phyloP scores from a whole-genome alignment of 2,329 filamentous ascomycete genomes.

The Penicillium decumbens region DNA sequence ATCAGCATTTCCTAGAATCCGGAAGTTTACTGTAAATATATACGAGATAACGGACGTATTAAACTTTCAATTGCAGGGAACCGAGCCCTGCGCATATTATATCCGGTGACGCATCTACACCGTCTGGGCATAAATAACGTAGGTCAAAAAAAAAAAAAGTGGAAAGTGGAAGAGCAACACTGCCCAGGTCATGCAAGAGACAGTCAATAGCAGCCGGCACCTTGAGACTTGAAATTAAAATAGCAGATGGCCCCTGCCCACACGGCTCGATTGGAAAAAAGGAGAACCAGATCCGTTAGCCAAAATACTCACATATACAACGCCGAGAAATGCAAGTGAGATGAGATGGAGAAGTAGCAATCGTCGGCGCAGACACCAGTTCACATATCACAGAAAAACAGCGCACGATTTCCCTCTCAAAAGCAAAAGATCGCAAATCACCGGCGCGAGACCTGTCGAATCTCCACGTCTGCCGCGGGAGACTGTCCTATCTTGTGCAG shows the following conservation, averaged over 20 bases:
- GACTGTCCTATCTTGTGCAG: constrained; percentile 21
- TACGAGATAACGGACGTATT: neutral
- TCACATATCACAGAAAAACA: neutral
- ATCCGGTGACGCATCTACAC: neutral
- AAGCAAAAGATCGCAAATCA: neutral
- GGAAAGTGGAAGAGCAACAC: neutral
- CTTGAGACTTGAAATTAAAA: neutral
- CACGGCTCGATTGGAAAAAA: neutral
- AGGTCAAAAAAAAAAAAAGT: neutral
- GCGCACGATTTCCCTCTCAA: neutral
- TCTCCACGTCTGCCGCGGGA: constrained; percentile 19
- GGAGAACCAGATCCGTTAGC: neutral
- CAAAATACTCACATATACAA: neutral
- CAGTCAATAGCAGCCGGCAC: neutral
- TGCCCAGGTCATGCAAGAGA: neutral
- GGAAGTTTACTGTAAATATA: neutral
- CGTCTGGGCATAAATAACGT: neutral
- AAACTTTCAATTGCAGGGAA: neutral
- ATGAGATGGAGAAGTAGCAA: neutral
- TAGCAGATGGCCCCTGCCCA: neutral
- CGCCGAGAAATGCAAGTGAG: neutral
- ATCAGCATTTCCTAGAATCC: constrained; percentile 47
- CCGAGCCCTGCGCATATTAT: neutral
- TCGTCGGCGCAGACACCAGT: neutral
- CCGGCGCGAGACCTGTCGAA: constrained; percentile 24